phyloP scores from a whole-genome alignment of 257 asterid species.

The Jacaranda mimosifolia region DNA sequence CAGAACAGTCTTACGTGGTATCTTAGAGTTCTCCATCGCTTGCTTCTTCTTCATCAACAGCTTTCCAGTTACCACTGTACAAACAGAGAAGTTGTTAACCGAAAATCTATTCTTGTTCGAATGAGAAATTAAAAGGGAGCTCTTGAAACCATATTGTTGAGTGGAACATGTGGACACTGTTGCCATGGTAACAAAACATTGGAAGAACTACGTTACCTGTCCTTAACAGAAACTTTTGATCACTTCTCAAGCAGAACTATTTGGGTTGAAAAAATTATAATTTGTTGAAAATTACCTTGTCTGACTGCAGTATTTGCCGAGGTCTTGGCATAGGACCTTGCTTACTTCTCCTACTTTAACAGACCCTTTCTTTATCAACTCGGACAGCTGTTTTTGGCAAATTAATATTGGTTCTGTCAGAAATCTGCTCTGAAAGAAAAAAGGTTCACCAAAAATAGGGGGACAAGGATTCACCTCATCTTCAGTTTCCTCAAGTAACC shows the following conservation, averaged over 20 bases:
- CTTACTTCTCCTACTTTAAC: slow-evolving; percentile 75
- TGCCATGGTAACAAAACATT: background rate
- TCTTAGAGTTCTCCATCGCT: slow-evolving; percentile 56
- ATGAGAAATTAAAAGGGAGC: background rate
- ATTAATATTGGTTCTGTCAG: slow-evolving; percentile 25
- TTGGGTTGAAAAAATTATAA: background rate
- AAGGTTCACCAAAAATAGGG: slow-evolving; percentile 7
- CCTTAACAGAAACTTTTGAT: background rate
- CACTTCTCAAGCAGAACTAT: slow-evolving; percentile 1
- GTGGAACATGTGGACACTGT: too few relatives aligned
- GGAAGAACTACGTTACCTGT: background rate
- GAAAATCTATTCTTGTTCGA: background rate
- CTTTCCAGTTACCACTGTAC: slow-evolving; percentile 42
- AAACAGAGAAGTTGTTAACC: slow-evolving; percentile 17
- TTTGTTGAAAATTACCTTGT: slow-evolving; percentile 57
- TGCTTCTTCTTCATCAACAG: slow-evolving; percentile 40
- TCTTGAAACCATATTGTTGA: background rate
- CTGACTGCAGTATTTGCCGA: slow-evolving; percentile 65
- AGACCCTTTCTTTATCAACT: slow-evolving; percentile 78
- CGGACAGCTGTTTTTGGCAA: slow-evolving; percentile 65
- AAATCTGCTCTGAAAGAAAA: slow-evolving; percentile 5
- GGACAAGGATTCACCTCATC: slow-evolving; percentile 69
- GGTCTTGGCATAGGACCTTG: slow-evolving; percentile 81
- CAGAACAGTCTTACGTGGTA: background rate
- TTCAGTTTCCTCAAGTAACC: slow-evolving; percentile 96